phyloP scores from a whole-genome alignment of 2,329 filamentous ascomycete genomes.

The Diplodia corticola region DNA sequence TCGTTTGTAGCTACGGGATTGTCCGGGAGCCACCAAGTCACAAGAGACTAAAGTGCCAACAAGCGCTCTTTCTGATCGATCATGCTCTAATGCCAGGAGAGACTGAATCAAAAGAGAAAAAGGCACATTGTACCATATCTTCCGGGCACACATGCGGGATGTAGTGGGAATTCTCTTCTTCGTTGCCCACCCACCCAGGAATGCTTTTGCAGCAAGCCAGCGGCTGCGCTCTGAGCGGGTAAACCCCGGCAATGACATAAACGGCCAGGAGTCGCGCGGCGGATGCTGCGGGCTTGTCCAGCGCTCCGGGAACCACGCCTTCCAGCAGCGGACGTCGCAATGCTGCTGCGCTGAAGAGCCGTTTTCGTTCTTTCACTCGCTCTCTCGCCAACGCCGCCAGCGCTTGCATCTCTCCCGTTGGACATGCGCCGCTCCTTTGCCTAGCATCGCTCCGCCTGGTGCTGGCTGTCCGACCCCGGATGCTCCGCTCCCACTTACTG shows the following conservation, averaged over 20 bases:
- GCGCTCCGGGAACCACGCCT: not conserved
- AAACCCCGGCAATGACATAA: slow-evolving; percentile 14
- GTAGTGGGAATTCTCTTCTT: too few relatives aligned
- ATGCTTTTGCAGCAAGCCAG: too few relatives aligned
- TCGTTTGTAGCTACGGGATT: too few relatives aligned
- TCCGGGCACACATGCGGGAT: too few relatives aligned
- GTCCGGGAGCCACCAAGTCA: too few relatives aligned
- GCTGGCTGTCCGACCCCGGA: slow-evolving; percentile 15
- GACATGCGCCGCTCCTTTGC: slow-evolving; percentile 10
- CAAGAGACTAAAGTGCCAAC: too few relatives aligned
- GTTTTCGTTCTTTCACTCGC: not conserved
- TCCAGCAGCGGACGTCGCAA: slow-evolving; percentile 8
- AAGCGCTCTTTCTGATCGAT: too few relatives aligned
- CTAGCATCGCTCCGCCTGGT: slow-evolving; percentile 14
- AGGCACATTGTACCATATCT: too few relatives aligned
- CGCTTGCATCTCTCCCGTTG: not conserved
- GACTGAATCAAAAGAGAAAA: too few relatives aligned
- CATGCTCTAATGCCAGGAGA: too few relatives aligned
- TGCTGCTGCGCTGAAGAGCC: slow-evolving; percentile 1
- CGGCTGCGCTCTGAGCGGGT: not conserved
- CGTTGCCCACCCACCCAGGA: too few relatives aligned
- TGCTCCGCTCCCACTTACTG: slow-evolving; percentile 14
- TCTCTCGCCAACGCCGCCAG: not conserved
- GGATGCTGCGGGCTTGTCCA: slow-evolving; percentile 13
- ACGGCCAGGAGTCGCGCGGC: slow-evolving; percentile 8